Evolutionary conservation across 2,329 filamentous ascomycete species (phyloP), one percentile per base, ranked within the genome.

Genomic region (Xenoacremonium recifei): DNA sequence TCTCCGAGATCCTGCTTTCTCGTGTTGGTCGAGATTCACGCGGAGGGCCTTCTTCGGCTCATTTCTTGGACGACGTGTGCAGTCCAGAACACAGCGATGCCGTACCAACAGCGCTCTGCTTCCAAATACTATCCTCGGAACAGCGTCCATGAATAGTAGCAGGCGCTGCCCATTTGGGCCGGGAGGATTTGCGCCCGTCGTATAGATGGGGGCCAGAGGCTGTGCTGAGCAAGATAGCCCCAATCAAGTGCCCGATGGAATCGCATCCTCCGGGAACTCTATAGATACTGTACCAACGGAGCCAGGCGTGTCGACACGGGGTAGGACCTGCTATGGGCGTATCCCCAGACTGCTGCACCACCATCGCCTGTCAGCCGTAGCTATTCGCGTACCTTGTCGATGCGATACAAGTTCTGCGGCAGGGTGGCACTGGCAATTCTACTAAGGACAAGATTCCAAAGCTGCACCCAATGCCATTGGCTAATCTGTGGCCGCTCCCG

Each of bases 141-240:
- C 19, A 17, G 34, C 23, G 15, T 35, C 29, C 23, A 33, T 17
- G 21, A 38, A 30, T 25, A 19, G 25, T 23, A 42, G 38, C 44
- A 40, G 42, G 21, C 38, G 40, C 30, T 37, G 38, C 40, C 21
- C 31, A 45, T 35, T 36, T 37, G 27, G 38, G 40, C 33, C 36
- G 39, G 20, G 35, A 54, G 37, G 44, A 42, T 38, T 42, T n/a
- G n/a, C 38, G 37, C 23, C 19, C 37, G 31, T 50, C 40, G 40
- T 53, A 44, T 48, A 36, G 37, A 32, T 21, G 44, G 31, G 39
- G 35, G 23, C 39, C 27, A 19, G 37, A 44, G 39, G 17, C 35
- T 42, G 39, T 37, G 42, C 40, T 49, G 32, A 44, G 39, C 42
- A 53, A 29, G 30, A 43, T 41, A 37, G 21, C 20, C 35, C 27